Conservation (phyloP, 2,329 filamentous ascomycete species). For the Mycosphaerelloides madeirae region DNA sequence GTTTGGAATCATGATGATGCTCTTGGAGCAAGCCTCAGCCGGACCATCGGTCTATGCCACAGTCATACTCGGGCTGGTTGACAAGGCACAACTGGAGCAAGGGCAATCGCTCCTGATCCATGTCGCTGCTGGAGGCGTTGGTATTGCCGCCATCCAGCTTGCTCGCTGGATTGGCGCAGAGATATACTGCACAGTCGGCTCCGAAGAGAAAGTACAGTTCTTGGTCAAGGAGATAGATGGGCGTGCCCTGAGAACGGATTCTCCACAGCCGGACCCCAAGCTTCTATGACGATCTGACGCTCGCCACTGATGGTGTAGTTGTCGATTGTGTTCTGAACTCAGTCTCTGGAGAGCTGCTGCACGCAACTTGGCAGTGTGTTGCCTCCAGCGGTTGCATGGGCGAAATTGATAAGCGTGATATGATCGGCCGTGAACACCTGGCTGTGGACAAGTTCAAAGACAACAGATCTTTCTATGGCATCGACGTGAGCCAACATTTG, state of each 20-base stretch:
- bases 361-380: constrained; percentile 23
- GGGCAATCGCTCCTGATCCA: constrained; percentile 35
- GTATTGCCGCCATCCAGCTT: constrained; percentile 27
- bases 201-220: constrained; percentile 21
- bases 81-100: constrained; percentile 23
- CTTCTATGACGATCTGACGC: constrained; percentile 18
- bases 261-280: constrained; percentile 26
- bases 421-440: constrained; percentile 5
- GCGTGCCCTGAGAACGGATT: constrained; percentile 29
- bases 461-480: not conserved
- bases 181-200: constrained; percentile 28
- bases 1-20: constrained; percentile 7
- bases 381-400: constrained; percentile 29
- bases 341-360: constrained; percentile 24
- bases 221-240: constrained; percentile 19
- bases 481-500: not conserved
- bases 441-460: constrained; percentile 6
- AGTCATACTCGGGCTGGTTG: constrained; percentile 27
- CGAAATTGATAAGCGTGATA: constrained; percentile 23
- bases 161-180: constrained; percentile 21
- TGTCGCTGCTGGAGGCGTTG: constrained; percentile 27
- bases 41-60: constrained; percentile 20
- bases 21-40: constrained; percentile 17
- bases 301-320: constrained; percentile 27
- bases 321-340: constrained; percentile 35